phyloP scores from a whole-genome alignment of 257 asterid species.

The Cordia subcordata region DNA sequence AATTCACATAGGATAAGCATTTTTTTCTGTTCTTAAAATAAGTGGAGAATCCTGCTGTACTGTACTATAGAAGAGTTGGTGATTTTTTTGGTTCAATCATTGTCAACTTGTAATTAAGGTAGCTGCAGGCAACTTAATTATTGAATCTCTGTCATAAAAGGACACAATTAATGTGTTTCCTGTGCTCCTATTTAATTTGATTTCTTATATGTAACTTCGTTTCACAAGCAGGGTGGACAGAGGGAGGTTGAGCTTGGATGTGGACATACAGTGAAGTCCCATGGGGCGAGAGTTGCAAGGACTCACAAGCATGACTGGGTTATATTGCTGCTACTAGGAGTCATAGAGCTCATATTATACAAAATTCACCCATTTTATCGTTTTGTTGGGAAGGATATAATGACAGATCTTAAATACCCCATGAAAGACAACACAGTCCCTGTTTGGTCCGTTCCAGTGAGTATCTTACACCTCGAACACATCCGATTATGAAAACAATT shows the following conservation, averaged over 20 bases:
- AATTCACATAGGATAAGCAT: background rate
- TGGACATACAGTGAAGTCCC: conserved; percentile 58
- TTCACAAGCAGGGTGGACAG: conserved; percentile 30
- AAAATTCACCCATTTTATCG: conserved; percentile 60
- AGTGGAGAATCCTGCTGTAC: background rate
- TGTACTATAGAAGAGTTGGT: too few relatives aligned
- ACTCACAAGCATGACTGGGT: conserved; percentile 78
- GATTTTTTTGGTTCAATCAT: too few relatives aligned
- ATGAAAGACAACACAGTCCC: conserved; percentile 79
- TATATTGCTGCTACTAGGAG: conserved; percentile 53
- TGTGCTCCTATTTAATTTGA: background rate
- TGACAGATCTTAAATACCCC: conserved; percentile 75
- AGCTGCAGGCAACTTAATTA: too few relatives aligned
- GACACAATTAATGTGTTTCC: background rate
- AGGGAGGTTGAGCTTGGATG: conserved; percentile 38
- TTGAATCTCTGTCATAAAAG: background rate
- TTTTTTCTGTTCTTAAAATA: too few relatives aligned
- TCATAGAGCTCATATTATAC: conserved; percentile 43
- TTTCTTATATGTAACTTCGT: background rate
- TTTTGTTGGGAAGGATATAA: conserved; percentile 70
- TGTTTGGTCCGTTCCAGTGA: conserved; percentile 85
- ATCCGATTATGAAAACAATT: too few relatives aligned
- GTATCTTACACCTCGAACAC: conserved; percentile 11
- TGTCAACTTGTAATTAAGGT: too few relatives aligned
- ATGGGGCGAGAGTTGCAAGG: conserved; percentile 56